Base-by-base conservation (phyloP, 208 protist genomes). In the Sergeia podlipaevii region DNA sequence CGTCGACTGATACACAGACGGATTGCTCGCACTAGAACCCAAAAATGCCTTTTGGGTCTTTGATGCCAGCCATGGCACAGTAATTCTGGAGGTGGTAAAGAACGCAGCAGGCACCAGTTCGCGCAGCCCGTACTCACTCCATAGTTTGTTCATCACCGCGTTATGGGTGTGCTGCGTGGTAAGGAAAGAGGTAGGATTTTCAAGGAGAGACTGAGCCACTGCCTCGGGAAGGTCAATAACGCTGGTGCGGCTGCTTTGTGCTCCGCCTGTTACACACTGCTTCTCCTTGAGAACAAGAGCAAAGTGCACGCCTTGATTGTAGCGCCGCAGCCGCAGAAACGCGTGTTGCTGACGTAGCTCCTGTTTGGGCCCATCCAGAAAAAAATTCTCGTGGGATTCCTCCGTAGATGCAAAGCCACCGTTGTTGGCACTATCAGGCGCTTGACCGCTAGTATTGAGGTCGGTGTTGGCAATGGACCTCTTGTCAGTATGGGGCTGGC, bases 371-470 rank as follows among this genome's bases (percentile, higher is more conserved):
- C 65, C 51, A 65, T 93, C 85, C 26, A 86, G 85, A 67, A 90
- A 93, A 60, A 81, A 85, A 56, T 90, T 75, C 29, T 90, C 71
- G 20, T 83, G 71, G 32, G 56, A 67, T 53, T 87, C 74, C n/a
- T n/a, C n/a, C n/a, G n/a, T n/a, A n/a, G n/a, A n/a, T n/a, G n/a
- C n/a, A n/a, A n/a, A n/a, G n/a, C n/a, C n/a, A n/a, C n/a, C n/a
- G n/a, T n/a, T n/a, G n/a, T n/a, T n/a, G n/a, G n/a, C n/a, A n/a
- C n/a, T n/a, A n/a, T n/a, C n/a, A n/a, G 34, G 11, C 34, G 34
- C 11, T 15, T 37, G 51, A 21, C 20, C 28, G n/a, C 0, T 58
- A 13, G 43, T 48, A n/a, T 48, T 48, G 43, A 48, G 10, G n/a
- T 29, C 45, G 4, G 37, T 20, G 55, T 61, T 61, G 5, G 55